These are phyloP conservation scores for Mucor piriformis DNA, from an alignment of 371 early-diverging fungal species.

Conservation along the genomic window DNA sequence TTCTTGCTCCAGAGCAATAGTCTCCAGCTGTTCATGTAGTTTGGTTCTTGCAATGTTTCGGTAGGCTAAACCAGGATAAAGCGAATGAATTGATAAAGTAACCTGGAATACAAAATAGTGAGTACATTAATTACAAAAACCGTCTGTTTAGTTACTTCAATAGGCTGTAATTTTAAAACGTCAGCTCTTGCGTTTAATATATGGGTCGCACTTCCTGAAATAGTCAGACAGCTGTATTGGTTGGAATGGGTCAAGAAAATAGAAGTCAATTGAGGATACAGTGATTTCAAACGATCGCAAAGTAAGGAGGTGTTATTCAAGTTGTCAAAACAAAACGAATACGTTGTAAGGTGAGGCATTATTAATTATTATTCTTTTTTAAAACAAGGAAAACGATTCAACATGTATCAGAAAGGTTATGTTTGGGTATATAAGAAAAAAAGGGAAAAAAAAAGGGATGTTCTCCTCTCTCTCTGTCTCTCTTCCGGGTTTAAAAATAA, in stretches of 20 bases:
- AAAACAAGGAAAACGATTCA: neutral
- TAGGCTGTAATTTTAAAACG: slow-evolving; percentile 15
- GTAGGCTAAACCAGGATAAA: slow-evolving; percentile 26
- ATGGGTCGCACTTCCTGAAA: slow-evolving; percentile 7
- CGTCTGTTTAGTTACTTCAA: no score
- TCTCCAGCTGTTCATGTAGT: slow-evolving; percentile 18
- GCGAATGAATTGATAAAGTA: slow-evolving; percentile 16
- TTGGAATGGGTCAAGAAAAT: slow-evolving; percentile 4
- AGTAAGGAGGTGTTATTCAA: neutral
- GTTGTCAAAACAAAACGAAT: slow-evolving; percentile 19
- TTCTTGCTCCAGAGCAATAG: slow-evolving; percentile 13
- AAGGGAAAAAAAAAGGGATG: no score
- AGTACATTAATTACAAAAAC: neutral
- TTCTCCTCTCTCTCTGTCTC: no score
- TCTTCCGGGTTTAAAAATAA: neutral
- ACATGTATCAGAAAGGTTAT: neutral
- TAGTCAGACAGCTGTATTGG: slow-evolving; percentile 8
- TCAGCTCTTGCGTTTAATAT: slow-evolving; percentile 13
- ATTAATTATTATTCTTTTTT: neutral
- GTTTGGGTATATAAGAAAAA: no score
- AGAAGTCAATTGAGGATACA: slow-evolving; percentile 14
- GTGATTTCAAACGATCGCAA: slow-evolving; percentile 15
- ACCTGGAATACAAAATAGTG: slow-evolving; percentile 6
- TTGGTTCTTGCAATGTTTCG: slow-evolving; percentile 15
- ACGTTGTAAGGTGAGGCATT: slow-evolving; percentile 19